phyloP scores from a whole-genome alignment of 169 alveolate species.

The Plasmodium relictum region DNA sequence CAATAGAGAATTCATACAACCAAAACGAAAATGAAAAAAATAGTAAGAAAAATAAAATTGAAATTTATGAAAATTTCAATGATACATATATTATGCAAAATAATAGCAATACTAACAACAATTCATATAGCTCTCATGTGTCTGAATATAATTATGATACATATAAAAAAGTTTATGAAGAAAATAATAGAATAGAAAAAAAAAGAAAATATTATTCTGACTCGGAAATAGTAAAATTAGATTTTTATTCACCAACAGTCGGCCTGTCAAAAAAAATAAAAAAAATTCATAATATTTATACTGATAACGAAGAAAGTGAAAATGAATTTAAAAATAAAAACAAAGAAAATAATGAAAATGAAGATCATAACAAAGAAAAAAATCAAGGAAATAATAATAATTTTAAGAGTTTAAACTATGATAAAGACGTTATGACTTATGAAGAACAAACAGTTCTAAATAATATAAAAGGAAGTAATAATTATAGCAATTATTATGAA shows the following conservation, averaged over 20 bases:
- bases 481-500: background rate
- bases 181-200: background rate
- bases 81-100: background rate
- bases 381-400: background rate
- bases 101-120: background rate
- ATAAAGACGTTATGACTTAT: background rate
- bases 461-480: background rate
- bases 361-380: background rate
- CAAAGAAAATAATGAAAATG: background rate
- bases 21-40: background rate
- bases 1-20: background rate
- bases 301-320: background rate
- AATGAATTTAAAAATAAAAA: background rate
- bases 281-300: background rate
- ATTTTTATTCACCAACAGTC: background rate
- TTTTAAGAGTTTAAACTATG: background rate
- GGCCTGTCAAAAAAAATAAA: background rate
- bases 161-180: background rate
- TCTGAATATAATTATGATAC: conserved; percentile 13
- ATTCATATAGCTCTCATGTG: conserved; percentile 1
- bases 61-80: background rate
- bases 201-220: conserved; percentile 65
- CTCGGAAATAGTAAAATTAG: conserved; percentile 18
- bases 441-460: background rate
- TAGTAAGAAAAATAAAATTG: background rate